Conservation (phyloP, 2,329 filamentous ascomycete species). For the Sporothrix dimorphospora region DNA sequence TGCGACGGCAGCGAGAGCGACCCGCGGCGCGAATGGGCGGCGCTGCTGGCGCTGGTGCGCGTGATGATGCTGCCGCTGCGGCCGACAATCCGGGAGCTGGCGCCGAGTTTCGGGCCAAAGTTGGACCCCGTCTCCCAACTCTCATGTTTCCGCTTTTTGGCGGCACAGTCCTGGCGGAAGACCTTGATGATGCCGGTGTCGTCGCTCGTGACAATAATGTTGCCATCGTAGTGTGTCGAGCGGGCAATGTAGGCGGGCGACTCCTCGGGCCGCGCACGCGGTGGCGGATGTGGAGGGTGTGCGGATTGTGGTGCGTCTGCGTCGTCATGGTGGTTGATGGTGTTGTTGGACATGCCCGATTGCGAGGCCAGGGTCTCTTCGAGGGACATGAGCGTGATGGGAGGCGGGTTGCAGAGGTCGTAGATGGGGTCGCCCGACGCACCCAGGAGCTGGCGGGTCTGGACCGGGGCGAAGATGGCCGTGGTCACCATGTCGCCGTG, state of each 20-base stretch:
- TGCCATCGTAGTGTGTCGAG: conserved; percentile 75
- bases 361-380: conserved; percentile 58
- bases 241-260: conserved; percentile 78
- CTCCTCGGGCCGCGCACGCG: conserved; percentile 58
- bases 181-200: conserved; percentile 89
- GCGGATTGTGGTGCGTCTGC: conserved; percentile 22
- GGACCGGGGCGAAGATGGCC: conserved; percentile 81
- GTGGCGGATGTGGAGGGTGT: conserved; percentile 26
- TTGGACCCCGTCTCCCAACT: conserved; percentile 77
- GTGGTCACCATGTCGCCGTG: conserved; percentile 87
- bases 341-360: conserved; percentile 34
- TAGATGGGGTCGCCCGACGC: conserved; percentile 91
- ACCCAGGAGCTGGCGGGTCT: conserved; percentile 75
- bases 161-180: conserved; percentile 93
- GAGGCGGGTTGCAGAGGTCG: conserved; percentile 93
- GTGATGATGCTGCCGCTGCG: conserved; percentile 61
- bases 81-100: conserved; percentile 61
- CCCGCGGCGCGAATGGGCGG: conserved; percentile 54
- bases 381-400: conserved; percentile 76
- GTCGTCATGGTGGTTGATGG: conserved; percentile 21
- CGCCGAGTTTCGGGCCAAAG: conserved; percentile 70
- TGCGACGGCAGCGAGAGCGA: conserved; percentile 52
- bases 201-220: conserved; percentile 91
- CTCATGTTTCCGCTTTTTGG: conserved; percentile 73
- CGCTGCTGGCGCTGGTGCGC: conserved; percentile 54